A percentile compares a stretch with the other conserved stretches of the same genome.
Conservation (phyloP, 176 grass and related monocot species). For the Dactylis glomerata region DNA sequence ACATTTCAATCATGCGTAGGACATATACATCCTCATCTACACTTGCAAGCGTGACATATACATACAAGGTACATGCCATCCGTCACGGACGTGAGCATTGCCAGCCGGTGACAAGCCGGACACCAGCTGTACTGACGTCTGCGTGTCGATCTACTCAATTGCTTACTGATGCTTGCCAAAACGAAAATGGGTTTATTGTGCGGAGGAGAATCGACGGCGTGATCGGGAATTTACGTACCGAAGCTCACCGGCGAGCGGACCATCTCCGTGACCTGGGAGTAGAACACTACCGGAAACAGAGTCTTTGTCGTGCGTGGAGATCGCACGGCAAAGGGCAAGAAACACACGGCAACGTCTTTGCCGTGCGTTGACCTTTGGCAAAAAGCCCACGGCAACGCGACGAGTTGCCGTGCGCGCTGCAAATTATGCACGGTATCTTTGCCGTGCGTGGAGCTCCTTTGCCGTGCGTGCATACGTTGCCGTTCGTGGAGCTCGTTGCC, state of each 20-base stretch:
- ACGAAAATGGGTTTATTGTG: neutral
- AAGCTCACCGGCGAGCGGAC: slow-evolving; percentile 48
- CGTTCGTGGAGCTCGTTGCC: too few species aligned
- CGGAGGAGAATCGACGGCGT: neutral
- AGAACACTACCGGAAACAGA: too few species aligned
- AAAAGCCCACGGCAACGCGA: too few species aligned
- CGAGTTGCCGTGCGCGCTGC: too few species aligned
- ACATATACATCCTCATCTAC: neutral
- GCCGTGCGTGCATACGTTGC: too few species aligned
- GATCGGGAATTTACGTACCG: slow-evolving; percentile 27
- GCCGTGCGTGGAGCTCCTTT: too few species aligned
- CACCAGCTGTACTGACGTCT: neutral
- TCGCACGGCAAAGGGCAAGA: too few species aligned
- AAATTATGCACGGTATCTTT: too few species aligned
- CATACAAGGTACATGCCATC: neutral
- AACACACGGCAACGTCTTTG: too few species aligned
- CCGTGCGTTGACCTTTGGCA: too few species aligned
- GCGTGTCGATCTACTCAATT: neutral
- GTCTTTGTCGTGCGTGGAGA: too few species aligned
- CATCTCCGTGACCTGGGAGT: slow-evolving; percentile 59
- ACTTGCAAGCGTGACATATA: neutral
- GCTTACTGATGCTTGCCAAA: neutral
- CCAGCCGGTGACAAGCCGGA: neutral
- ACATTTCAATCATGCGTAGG: neutral
- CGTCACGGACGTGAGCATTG: neutral